Evolutionary conservation across 2,329 filamentous ascomycete species (phyloP).

Genomic region (Hypoxylon sp.): DNA sequence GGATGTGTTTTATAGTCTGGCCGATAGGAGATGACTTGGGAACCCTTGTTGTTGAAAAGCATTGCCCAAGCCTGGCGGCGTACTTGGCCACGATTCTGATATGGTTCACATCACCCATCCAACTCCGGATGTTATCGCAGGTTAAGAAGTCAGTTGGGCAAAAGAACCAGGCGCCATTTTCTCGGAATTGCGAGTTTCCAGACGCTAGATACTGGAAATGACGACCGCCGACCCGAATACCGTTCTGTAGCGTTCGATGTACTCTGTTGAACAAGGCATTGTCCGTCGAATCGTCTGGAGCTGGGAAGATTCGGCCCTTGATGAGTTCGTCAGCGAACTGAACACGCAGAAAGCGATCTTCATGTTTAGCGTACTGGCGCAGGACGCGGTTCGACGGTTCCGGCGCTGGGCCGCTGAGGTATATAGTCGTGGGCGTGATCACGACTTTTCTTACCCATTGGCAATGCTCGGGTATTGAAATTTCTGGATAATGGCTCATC

Average conservation of each 20-base stretch:
- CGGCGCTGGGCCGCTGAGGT: slow-evolving; percentile 81
- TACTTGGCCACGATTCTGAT: slow-evolving; percentile 91
- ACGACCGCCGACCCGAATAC: slow-evolving; percentile 85
- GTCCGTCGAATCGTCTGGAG: slow-evolving; percentile 68
- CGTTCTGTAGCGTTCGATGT: slow-evolving; percentile 78
- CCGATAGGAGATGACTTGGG: slow-evolving; percentile 75
- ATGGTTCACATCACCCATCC: slow-evolving; percentile 88
- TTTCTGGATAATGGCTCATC: slow-evolving; percentile 62
- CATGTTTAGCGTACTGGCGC: slow-evolving; percentile 75
- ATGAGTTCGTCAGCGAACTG: slow-evolving; percentile 88
- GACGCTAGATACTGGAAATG: slow-evolving; percentile 93
- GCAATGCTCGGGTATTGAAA: slow-evolving; percentile 79
- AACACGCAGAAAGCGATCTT: slow-evolving; percentile 88
- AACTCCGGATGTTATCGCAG: slow-evolving; percentile 82
- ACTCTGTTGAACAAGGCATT: slow-evolving; percentile 83
- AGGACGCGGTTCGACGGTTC: slow-evolving; percentile 92
- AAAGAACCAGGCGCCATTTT: slow-evolving; percentile 95
- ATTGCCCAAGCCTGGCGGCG: slow-evolving; percentile 90
- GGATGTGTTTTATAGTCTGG: slow-evolving; percentile 70
- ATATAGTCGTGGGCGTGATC: slow-evolving; percentile 87
- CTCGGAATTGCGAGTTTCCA: slow-evolving; percentile 94
- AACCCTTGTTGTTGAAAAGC: slow-evolving; percentile 91
- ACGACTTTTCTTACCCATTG: slow-evolving; percentile 81
- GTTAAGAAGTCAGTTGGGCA: slow-evolving; percentile 76
- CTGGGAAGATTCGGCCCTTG: slow-evolving; percentile 72